Percentiles rank a stretch among this genome's conserved stretches.
Conservation (phyloP, 192 early-diverging fungal species). For the Coemansia sp. region DNA sequence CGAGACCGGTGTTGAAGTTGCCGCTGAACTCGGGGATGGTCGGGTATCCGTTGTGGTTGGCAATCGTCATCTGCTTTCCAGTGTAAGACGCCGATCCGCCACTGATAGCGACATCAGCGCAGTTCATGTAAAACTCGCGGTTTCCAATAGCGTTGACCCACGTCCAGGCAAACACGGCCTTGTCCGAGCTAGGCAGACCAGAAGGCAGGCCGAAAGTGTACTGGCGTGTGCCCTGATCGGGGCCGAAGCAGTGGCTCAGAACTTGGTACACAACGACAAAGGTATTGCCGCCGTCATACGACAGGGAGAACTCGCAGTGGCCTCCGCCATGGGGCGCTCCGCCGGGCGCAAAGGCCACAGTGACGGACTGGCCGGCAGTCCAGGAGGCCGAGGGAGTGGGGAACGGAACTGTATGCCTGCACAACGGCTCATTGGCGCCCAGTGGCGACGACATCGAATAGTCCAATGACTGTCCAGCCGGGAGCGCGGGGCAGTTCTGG, state of each 20-base stretch:
- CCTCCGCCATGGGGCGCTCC: slow-evolving; percentile 50
- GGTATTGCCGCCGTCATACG: slow-evolving; percentile 42
- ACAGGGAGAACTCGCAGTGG: slow-evolving; percentile 56
- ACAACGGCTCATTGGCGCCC: slow-evolving; percentile 33
- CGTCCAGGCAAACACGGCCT: slow-evolving; percentile 57
- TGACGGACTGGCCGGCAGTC: slow-evolving; percentile 43
- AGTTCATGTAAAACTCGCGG: slow-evolving; percentile 75
- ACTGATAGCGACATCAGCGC: slow-evolving; percentile 67
- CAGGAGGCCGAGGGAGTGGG: slow-evolving; percentile 11
- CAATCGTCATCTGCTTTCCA: slow-evolving; percentile 56
- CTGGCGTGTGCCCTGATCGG: neutral
- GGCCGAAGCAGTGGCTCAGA: slow-evolving; percentile 30
- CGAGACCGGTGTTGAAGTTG: slow-evolving; percentile 33
- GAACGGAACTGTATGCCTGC: slow-evolving; percentile 31
- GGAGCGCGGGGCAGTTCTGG: neutral
- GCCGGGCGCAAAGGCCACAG: slow-evolving; percentile 29
- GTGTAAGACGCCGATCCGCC: slow-evolving; percentile 45
- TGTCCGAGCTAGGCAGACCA: slow-evolving; percentile 28
- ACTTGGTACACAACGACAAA: slow-evolving; percentile 48
- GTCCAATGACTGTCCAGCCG: slow-evolving; percentile 16
- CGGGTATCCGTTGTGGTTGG: slow-evolving; percentile 56
- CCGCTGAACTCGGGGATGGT: slow-evolving; percentile 56
- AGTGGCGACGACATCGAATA: slow-evolving; percentile 44
- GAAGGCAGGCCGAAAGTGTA: slow-evolving; percentile 27
- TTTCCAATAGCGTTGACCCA: slow-evolving; percentile 74